Conservation (phyloP, 768 basidiomycete species). For the Chalciporus sphaerocephalus region DNA sequence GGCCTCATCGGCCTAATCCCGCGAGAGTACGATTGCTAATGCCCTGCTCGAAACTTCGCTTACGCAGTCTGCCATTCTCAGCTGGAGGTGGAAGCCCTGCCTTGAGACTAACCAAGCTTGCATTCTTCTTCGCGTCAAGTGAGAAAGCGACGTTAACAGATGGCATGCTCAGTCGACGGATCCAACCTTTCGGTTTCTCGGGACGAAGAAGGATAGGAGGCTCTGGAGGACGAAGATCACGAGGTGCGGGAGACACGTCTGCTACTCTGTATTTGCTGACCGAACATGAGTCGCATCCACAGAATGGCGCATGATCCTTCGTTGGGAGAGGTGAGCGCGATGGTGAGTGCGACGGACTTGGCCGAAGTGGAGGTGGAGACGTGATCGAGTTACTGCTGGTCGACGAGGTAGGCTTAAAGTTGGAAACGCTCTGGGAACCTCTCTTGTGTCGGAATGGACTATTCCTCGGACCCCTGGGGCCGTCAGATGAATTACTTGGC, state of each 20-base stretch:
- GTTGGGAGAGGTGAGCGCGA: constrained; percentile 26
- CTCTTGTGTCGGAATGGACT: constrained; percentile 26
- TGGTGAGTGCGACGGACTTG: constrained; percentile 27
- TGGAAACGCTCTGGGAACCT: constrained; percentile 29
- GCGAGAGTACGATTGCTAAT: constrained; percentile 50
- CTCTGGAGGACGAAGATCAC: constrained; percentile 40
- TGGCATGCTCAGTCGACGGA: constrained; percentile 74
- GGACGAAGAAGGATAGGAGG: constrained; percentile 44
- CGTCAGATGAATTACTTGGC: constrained; percentile 26
- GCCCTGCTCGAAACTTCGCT: constrained; percentile 33
- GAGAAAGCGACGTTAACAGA: constrained; percentile 57
- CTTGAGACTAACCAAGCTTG: constrained; percentile 40
- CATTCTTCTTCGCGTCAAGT: constrained; percentile 52
- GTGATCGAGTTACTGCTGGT: constrained; percentile 7
- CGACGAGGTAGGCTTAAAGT: constrained; percentile 19
- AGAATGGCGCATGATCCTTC: constrained; percentile 54
- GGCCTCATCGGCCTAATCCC: constrained; percentile 39
- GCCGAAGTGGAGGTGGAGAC: constrained; percentile 8
- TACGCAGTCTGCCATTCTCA: constrained; percentile 48
- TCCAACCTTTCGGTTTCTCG: constrained; percentile 69
- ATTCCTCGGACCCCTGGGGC: constrained; percentile 25
- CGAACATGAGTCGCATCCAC: constrained; percentile 65
- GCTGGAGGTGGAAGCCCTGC: constrained; percentile 30
- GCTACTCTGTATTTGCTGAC: constrained; percentile 47
- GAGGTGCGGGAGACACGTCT: constrained; percentile 24